These are phyloP conservation scores for Neurospora discreta DNA, from an alignment of 495 filamentous ascomycete genomes.

Conservation along the genomic window DNA sequence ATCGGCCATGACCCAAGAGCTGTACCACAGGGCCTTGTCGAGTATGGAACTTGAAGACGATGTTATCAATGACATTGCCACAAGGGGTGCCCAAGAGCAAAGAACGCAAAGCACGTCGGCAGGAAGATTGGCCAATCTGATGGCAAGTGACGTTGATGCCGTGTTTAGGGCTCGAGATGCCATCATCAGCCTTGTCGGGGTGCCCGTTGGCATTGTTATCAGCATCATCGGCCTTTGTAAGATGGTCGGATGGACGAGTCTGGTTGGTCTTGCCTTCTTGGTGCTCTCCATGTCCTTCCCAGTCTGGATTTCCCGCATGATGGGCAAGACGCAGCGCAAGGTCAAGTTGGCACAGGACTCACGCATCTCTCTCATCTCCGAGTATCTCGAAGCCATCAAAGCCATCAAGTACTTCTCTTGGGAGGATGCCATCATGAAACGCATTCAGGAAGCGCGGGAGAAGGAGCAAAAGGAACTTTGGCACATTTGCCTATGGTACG, in stretches of 20 bases:
- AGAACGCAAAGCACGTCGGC: conserved; percentile 28
- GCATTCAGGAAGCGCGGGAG: conserved; percentile 28
- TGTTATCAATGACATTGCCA: conserved; percentile 23
- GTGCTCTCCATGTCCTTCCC: conserved; percentile 29
- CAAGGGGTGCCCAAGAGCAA: conserved; percentile 15
- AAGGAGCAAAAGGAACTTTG: conserved; percentile 39
- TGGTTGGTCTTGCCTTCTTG: conserved; percentile 32
- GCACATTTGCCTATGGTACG: conserved; percentile 30
- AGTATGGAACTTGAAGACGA: conserved; percentile 35
- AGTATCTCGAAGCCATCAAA: conserved; percentile 38
- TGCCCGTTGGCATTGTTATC: conserved; percentile 25
- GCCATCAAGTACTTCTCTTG: conserved; percentile 43
- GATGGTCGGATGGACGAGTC: conserved; percentile 34
- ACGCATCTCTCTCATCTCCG: conserved; percentile 38
- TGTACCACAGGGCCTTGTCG: conserved; percentile 38
- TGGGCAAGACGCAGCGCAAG: conserved; percentile 29
- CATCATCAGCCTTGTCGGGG: conserved; percentile 25
- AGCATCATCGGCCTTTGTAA: conserved; percentile 32
- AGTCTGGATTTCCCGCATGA: conserved; percentile 26
- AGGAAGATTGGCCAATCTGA: conserved; percentile 37
- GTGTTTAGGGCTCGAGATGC: conserved; percentile 32
- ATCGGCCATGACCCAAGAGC: conserved; percentile 36
- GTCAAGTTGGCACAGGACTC: conserved; percentile 38
- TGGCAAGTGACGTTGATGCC: conserved; percentile 39
- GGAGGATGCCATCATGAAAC: conserved; percentile 34